These are phyloP conservation scores for Digitaria exilis DNA, from an alignment of 202 grass and related monocot species.

Conservation along the genomic window DNA sequence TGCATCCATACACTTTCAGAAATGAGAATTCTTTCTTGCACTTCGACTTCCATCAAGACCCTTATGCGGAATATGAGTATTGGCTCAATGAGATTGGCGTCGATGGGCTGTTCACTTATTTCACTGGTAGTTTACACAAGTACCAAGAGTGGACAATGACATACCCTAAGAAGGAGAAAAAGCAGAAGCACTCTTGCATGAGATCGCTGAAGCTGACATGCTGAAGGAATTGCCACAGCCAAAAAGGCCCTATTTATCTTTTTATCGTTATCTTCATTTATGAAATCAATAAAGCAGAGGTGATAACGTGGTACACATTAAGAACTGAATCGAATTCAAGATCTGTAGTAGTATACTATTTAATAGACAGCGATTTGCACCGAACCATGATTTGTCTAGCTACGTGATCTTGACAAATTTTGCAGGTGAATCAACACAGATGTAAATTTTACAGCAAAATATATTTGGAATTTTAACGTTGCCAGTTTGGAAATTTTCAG, in stretches of 20 bases:
- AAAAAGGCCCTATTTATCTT: neutral
- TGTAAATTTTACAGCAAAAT: too few species aligned
- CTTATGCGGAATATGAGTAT: constrained; percentile 63
- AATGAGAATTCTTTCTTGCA: constrained; percentile 63
- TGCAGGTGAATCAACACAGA: too few species aligned
- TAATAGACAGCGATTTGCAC: too few species aligned
- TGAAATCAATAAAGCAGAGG: constrained; percentile 25
- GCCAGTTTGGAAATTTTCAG: too few species aligned
- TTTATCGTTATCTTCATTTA: neutral
- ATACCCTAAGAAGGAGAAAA: constrained; percentile 43
- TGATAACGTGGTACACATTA: neutral
- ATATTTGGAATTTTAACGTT: too few species aligned
- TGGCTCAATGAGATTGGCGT: constrained; percentile 57
- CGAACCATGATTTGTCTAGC: too few species aligned
- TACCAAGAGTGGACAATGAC: constrained; percentile 60
- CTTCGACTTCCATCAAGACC: constrained; percentile 70
- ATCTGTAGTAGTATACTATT: too few species aligned
- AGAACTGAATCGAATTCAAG: neutral
- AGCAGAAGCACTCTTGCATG: constrained; percentile 39
- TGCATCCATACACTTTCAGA: constrained; percentile 66
- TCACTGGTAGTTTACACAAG: constrained; percentile 57
- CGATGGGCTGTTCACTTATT: constrained; percentile 68
- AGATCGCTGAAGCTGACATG: constrained; percentile 47
- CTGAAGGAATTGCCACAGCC: constrained; percentile 19
- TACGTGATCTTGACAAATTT: too few species aligned